Evolutionary conservation across 2,329 filamentous ascomycete genomes (phyloP), one percentile per base, ranked within the genome.

Genomic region (Pseudogymnoascus sp.): DNA sequence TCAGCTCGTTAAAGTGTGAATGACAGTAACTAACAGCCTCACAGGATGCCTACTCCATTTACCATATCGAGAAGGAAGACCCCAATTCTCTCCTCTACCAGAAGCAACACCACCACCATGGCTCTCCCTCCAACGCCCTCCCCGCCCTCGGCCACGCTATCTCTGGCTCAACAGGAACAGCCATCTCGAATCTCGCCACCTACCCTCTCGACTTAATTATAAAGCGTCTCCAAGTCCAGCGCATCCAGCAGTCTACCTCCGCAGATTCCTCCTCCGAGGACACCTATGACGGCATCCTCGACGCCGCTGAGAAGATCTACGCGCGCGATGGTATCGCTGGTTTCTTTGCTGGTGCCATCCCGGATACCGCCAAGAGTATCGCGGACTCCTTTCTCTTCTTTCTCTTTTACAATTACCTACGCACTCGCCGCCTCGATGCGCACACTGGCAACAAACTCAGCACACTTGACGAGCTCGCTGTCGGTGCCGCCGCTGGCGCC

Each of bases 341-440:
- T 1, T 86, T 96, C 65, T 96, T 89, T 70, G 80, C 78, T 22
- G 87, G 87, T 25, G 72, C 88, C 1, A 74, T 79, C 6, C 79
- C 82, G 35, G 87, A 89, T 69, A 83, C 87, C 9, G 79, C 77
- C 68, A 90, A 89, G 72, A 85, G 83, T 22, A 78, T 86, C 20
- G 79, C 84, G 30, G 90, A 94, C 75, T 89, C 87, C 61, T 93
- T 94, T 70, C 78, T 95, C 59, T 95, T 95, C 78, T 95, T 95
- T 75, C 80, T 93, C 16, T 87, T 89, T 62, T 95, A 96, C 74
- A 89, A 80, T 64, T 76, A 75, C 67, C 69, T 77, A 61, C 71
- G 74, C 16, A 70, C 72, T 3, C 68, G 69, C 18, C 68, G 73
- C 25, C 70, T 80, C 58, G 32, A 58, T 5, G 18, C 32, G 6